These are phyloP conservation scores for Phytophthora lateralis DNA, from an alignment of 352 stramenopile species.

Conservation along the genomic window DNA sequence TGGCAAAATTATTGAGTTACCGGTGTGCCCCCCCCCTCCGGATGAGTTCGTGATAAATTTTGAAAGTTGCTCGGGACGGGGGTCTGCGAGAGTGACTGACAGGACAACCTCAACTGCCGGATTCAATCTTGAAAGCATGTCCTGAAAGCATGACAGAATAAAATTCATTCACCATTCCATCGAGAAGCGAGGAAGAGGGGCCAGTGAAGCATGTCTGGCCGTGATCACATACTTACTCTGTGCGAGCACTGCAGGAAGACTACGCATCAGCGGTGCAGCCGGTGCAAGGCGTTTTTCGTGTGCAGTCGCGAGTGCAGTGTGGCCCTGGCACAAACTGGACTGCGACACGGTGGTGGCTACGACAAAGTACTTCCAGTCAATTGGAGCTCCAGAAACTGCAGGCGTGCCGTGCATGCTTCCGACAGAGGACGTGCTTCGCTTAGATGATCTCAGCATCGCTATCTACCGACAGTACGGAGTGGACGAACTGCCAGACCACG, in stretches of 20 bases:
- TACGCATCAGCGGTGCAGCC: constrained; percentile 15
- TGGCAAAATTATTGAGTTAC: too few relatives aligned
- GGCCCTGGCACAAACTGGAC: constrained; percentile 31
- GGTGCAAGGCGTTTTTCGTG: constrained; percentile 26
- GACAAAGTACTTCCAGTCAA: constrained; percentile 12
- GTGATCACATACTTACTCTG: constrained; percentile 2
- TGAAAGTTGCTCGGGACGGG: too few relatives aligned
- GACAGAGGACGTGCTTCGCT: constrained; percentile 1
- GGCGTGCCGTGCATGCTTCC: constrained; percentile 3
- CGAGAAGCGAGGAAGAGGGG: neutral
- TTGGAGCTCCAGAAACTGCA: neutral
- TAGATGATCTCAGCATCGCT: constrained; percentile 11
- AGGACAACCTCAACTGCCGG: neutral
- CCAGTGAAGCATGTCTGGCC: neutral
- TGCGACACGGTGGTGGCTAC: constrained; percentile 19
- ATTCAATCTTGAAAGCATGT: too few relatives aligned
- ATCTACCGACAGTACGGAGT: constrained; percentile 18
- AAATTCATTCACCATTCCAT: neutral
- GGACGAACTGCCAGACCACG: constrained; percentile 4
- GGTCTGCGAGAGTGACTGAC: neutral
- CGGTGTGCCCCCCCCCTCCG: too few relatives aligned
- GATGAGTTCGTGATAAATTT: too few relatives aligned
- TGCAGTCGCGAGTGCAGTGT: constrained; percentile 32
- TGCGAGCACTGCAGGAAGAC: constrained; percentile 28
- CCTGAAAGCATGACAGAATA: too few relatives aligned